These are phyloP conservation scores for Torulaspora gathmanii DNA, from an alignment of 805 yeast genomes.

Conservation along the genomic window DNA sequence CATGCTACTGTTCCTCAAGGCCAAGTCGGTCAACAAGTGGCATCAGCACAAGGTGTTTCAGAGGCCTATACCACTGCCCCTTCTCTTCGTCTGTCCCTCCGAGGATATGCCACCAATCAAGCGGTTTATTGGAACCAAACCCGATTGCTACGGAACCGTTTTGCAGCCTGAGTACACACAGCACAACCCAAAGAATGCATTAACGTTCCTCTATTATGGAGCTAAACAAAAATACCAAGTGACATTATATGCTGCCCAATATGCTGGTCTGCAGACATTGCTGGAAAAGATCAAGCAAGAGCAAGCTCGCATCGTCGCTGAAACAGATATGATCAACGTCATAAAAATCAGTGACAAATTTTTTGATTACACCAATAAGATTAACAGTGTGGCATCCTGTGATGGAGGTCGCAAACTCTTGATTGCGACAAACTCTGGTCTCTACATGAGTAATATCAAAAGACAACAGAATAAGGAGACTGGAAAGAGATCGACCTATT, in stretches of 20 bases:
- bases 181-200: slow-evolving; percentile 32
- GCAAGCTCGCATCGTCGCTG: slow-evolving; percentile 64
- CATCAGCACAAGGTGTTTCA: slow-evolving; percentile 90
- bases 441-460: slow-evolving; percentile 72
- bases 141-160: slow-evolving; percentile 33
- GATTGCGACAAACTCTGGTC: slow-evolving; percentile 89
- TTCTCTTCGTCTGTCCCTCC: slow-evolving; percentile 66
- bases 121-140: slow-evolving; percentile 35
- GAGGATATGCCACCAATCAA: slow-evolving; percentile 71
- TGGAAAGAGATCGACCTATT: slow-evolving; percentile 43
- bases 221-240: slow-evolving; percentile 40
- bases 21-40: slow-evolving; percentile 80
- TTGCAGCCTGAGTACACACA: slow-evolving; percentile 23
- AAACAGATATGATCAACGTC: slow-evolving; percentile 74
- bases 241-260: slow-evolving; percentile 41
- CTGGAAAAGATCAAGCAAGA: slow-evolving; percentile 76
- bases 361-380: slow-evolving; percentile 68
- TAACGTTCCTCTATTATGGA: slow-evolving; percentile 35
- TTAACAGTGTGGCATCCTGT: slow-evolving; percentile 88
- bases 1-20: slow-evolving; percentile 76
- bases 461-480: slow-evolving; percentile 45
- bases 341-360: slow-evolving; percentile 69
- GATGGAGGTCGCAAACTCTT: slow-evolving; percentile 89
- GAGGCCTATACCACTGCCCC: slow-evolving; percentile 77
- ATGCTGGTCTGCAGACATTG: slow-evolving; percentile 67